Conservation (phyloP, 495 filamentous ascomycete species). For the Talaromyces wortmannii region DNA sequence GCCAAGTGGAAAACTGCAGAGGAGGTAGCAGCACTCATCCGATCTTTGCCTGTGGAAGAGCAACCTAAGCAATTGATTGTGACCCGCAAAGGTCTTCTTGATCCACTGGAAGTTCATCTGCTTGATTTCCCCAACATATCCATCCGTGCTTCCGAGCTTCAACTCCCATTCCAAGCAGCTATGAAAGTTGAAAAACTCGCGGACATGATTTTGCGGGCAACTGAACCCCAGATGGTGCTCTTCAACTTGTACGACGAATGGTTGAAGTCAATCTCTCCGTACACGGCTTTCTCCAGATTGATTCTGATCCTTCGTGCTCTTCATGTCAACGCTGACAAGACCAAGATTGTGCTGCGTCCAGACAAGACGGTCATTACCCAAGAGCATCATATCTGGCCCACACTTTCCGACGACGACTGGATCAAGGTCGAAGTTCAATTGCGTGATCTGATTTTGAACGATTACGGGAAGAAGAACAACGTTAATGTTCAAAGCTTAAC, state of each 20-base stretch:
- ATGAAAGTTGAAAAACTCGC: conserved; percentile 99
- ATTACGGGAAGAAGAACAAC: conserved; percentile 99
- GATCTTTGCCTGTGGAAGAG: conserved; percentile 95
- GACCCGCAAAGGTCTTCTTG: conserved; percentile 92
- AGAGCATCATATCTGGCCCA: conserved; percentile 98
- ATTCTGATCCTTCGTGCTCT: conserved; percentile 92
- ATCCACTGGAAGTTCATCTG: conserved; percentile 95
- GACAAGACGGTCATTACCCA: conserved; percentile 99
- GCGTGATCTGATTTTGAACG: conserved; percentile 92
- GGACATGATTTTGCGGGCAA: conserved; percentile 97
- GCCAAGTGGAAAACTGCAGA: conserved; percentile 99
- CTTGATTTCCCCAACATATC: conserved; percentile 99
- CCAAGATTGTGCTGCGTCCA: conserved; percentile 92
- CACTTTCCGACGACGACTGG: conserved; percentile 93
- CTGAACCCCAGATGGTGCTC: conserved; percentile 98
- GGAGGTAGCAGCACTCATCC: conserved; percentile 97
- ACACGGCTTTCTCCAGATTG: conserved; percentile 95
- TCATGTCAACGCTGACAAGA: conserved; percentile 98
- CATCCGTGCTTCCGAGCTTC: conserved; percentile 94
- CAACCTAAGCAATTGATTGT: conserved; percentile 99
- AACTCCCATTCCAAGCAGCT: conserved; percentile 97
- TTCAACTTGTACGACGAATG: conserved; percentile 99
- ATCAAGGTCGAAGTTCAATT: conserved; percentile 97
- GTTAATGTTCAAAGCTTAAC: conserved; percentile 97
- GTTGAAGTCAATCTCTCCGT: conserved; percentile 97